Percentiles rank a stretch among this genome's conserved stretches.
Conservation (phyloP, 169 alveolate species). For the Plasmodium vivax region DNA sequence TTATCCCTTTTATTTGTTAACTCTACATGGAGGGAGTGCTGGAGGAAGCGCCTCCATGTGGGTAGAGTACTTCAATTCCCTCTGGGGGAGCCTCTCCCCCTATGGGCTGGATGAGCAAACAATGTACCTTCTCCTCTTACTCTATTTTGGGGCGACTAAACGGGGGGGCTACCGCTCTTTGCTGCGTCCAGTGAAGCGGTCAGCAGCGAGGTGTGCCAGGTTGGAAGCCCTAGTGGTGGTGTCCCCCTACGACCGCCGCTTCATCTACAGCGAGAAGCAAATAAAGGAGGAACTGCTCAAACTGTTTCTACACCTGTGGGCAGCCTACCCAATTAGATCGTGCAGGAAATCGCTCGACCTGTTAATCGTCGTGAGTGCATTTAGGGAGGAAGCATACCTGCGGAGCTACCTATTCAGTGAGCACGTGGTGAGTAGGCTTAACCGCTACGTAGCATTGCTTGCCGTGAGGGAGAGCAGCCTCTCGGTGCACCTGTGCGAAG, state of each 20-base stretch:
- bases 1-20: constrained; percentile 29
- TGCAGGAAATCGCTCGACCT: constrained; percentile 25
- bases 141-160: background rate
- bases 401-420: background rate
- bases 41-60: background rate
- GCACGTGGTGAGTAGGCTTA: background rate
- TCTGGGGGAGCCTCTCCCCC: background rate
- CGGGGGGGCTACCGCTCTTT: background rate
- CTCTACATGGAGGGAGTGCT: background rate
- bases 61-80: background rate
- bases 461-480: background rate
- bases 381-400: background rate
- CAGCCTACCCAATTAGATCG: background rate
- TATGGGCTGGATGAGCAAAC: background rate
- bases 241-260: background rate
- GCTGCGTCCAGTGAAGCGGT: background rate
- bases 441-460: background rate
- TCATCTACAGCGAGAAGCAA: background rate
- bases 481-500: background rate
- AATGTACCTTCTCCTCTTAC: background rate
- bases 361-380: constrained; percentile 5
- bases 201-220: background rate
- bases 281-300: constrained; percentile 21
- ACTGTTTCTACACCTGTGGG: constrained; percentile 34
- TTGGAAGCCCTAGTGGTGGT: background rate